These are phyloP conservation scores for Perkinsus marinus DNA, from an alignment of 169 alveolate genomes.

Conservation along the genomic window DNA sequence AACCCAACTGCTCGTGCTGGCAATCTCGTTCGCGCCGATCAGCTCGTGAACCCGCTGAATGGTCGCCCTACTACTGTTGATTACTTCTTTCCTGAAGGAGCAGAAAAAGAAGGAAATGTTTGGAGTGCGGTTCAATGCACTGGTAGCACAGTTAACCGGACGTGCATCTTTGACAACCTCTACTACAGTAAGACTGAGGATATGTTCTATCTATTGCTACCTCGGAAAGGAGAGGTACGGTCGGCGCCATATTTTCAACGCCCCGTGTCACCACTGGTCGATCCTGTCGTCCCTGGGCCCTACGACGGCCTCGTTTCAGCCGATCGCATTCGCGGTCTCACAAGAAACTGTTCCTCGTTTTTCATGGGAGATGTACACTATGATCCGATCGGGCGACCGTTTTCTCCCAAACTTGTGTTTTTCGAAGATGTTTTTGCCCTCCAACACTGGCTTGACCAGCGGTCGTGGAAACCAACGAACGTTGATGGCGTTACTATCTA, in stretches of 20 bases:
- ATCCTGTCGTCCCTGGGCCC: neutral
- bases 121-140: neutral
- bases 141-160: neutral
- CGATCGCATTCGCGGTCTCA: neutral
- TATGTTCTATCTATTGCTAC: neutral
- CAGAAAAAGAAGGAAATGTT: neutral
- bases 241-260: neutral
- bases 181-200: neutral
- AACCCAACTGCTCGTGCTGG: neutral
- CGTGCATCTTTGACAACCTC: neutral
- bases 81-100: neutral
- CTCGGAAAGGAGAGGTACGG: neutral
- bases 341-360: neutral
- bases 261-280: neutral
- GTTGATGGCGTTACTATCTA: neutral
- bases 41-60: neutral
- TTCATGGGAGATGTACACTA: neutral
- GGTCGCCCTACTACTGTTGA: neutral
- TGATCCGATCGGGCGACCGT: neutral
- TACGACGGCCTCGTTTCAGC: neutral
- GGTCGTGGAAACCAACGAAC: neutral
- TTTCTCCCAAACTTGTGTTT: neutral
- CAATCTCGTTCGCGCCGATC: neutral
- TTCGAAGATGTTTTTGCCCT: neutral
- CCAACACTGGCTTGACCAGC: neutral